Conservation (phyloP, 495 filamentous ascomycete species). For the Podospora pseudoanserina region DNA sequence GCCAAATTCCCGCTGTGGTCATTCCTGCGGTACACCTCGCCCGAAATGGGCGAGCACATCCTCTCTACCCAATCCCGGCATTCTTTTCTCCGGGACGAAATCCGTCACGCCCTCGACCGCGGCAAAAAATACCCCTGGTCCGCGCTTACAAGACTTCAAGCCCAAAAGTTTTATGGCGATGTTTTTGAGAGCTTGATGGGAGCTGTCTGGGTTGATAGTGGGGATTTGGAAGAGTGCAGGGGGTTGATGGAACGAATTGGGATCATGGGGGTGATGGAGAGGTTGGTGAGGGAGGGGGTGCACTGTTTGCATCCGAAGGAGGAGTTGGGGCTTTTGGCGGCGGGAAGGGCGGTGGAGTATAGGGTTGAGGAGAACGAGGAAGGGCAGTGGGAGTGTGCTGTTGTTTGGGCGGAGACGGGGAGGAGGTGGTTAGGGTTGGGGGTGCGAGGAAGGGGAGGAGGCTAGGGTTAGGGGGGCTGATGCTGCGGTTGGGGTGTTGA, state of each 20-base stretch:
- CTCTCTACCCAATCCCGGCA: conserved; percentile 48
- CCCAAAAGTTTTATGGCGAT: conserved; percentile 83
- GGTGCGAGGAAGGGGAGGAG: conserved; percentile 49
- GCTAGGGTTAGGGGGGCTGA: conserved; percentile 33
- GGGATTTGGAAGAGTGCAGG: conserved; percentile 54
- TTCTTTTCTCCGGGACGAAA: conserved; percentile 41
- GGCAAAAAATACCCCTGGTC: conserved; percentile 70
- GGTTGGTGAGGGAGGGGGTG: conserved; percentile 57
- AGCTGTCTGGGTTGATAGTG: conserved; percentile 82
- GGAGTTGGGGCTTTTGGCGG: conserved; percentile 57
- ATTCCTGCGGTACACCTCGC: conserved; percentile 60
- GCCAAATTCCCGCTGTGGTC: conserved; percentile 55
- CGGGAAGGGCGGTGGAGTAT: conserved; percentile 50
- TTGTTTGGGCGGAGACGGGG: conserved; percentile 29
- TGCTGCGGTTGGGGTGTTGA: background rate
- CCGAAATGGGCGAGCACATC: conserved; percentile 42
- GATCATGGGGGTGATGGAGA: conserved; percentile 57
- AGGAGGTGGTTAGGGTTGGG: conserved; percentile 45
- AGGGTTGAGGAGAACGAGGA: conserved; percentile 26
- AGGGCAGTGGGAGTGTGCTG: conserved; percentile 18
- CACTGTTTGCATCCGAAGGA: conserved; percentile 73
- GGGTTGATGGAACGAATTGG: conserved; percentile 61
- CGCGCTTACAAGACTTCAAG: conserved; percentile 57
- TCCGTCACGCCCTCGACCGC: conserved; percentile 42
- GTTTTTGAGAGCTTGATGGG: conserved; percentile 78